Evolutionary conservation across 805 yeast genomes (phyloP).

Genomic region (Kluyveromyces lactis): DNA sequence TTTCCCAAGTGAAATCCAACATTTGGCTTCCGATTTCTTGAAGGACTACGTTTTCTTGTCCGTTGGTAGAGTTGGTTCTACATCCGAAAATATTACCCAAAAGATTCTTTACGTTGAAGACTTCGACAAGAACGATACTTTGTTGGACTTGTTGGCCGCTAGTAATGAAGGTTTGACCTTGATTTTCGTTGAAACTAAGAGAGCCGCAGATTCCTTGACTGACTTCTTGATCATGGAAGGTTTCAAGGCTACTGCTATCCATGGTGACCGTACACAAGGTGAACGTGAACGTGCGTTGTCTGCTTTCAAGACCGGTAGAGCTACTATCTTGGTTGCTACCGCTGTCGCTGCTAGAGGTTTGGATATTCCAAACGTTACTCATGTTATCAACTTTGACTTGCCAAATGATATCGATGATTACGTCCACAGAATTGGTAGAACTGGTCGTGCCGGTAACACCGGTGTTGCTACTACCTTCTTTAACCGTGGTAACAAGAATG

Average conservation of each 20-base stretch:
- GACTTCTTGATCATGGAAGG: slow-evolving; percentile 83
- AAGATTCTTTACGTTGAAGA: slow-evolving; percentile 86
- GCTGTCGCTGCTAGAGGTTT: slow-evolving; percentile 99
- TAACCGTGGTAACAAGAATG: slow-evolving; percentile 88
- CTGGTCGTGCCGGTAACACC: slow-evolving; percentile 99
- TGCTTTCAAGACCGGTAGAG: slow-evolving; percentile 83
- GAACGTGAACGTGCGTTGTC: slow-evolving; percentile 98
- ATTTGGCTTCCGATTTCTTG: slow-evolving; percentile 94
- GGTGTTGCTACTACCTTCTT: slow-evolving; percentile 98
- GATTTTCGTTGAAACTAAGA: slow-evolving; percentile 95
- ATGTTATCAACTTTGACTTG: slow-evolving; percentile 93
- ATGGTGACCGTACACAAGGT: slow-evolving; percentile 96
- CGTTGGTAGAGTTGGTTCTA: slow-evolving; percentile 98
- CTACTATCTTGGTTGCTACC: slow-evolving; percentile 95
- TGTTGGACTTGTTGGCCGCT: slow-evolving; percentile 78
- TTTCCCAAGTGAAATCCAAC: slow-evolving; percentile 96
- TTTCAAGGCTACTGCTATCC: slow-evolving; percentile 97
- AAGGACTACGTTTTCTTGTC: slow-evolving; percentile 92
- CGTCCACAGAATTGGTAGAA: slow-evolving; percentile 99
- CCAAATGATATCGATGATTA: slow-evolving; percentile 97
- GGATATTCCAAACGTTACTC: slow-evolving; percentile 98
- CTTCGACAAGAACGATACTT: slow-evolving; percentile 82
- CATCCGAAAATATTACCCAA: slow-evolving; percentile 97
- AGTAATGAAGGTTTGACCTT: slow-evolving; percentile 81
- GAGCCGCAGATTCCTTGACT: slow-evolving; percentile 94